Conservation (phyloP, 164 flowering plant species). For the Tetracentron sinense region DNA sequence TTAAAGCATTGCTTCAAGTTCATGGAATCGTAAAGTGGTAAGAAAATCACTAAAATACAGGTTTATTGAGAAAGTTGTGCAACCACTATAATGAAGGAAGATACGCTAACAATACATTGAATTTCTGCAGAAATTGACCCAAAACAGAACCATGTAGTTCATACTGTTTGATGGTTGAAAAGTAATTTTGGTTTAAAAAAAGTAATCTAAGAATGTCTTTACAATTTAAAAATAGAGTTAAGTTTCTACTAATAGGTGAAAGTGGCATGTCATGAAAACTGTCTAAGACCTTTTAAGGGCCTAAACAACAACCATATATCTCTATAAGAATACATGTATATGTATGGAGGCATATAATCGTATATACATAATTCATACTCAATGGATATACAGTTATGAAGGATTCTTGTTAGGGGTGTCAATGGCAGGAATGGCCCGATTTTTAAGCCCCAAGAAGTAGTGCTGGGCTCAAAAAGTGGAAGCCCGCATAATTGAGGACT, state of each 20-base stretch:
- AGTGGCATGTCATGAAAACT: neutral
- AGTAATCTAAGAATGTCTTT: neutral
- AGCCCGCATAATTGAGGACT: too few relatives aligned
- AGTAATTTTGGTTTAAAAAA: neutral
- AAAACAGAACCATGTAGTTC: too few relatives aligned
- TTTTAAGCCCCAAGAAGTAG: too few relatives aligned
- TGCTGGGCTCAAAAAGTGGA: too few relatives aligned
- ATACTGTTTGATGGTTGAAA: neutral
- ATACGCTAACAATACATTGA: neutral
- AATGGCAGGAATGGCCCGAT: too few relatives aligned
- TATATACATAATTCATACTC: too few relatives aligned
- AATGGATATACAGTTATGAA: too few relatives aligned
- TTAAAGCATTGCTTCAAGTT: constrained; percentile 11
- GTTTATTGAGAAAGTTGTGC: neutral
- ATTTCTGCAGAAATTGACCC: constrained; percentile 11
- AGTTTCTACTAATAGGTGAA: neutral
- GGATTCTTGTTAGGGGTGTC: too few relatives aligned
- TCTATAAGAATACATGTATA: too few relatives aligned
- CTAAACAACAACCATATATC: too few relatives aligned
- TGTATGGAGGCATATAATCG: too few relatives aligned
- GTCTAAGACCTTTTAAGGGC: too few relatives aligned
- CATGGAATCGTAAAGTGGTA: constrained; percentile 5
- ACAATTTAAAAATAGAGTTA: neutral
- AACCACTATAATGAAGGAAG: neutral
- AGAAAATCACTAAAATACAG: neutral